Base-by-base conservation (phyloP, 73 alveolate species). In the Paramecium caudatum region DNA sequence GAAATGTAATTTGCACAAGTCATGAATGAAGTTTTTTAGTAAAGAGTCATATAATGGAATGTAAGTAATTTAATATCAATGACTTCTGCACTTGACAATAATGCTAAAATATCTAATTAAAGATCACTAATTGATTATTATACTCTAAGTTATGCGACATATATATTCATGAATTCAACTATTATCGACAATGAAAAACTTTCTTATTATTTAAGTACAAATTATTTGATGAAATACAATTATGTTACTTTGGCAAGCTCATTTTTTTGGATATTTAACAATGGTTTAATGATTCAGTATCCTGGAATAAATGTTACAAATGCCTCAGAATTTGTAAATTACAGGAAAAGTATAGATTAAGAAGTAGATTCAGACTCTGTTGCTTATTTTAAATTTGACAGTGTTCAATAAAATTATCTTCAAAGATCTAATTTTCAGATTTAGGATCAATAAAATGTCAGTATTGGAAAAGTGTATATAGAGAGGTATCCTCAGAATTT, bases 281-380 rank as follows among this genome's bases (percentile, higher is more conserved):
- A 74, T 41, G 88, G 88, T 12, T 45, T 74, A 21, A 74, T 74
- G 88, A 30, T 74, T 0, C 10, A 74, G 43, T 74, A 74, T 19
- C 88, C 88, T 7, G 88, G 88, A 12, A 45, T 74, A 10, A 74
- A 74, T 74, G 88, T 74, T 9, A 74, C 88, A 74, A 68, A 74
- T 74, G 23, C 43, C 19, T 3, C 36, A 39, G 3, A 74, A 45
- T 74, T 74, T 39, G 43, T 16, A 21, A 9, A 74, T 9, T 74
- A 74, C 19, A 74, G 88, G 45, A 74, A 43, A 74, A 41, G 16
- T 16, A 74, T 74, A 1, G 88, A 74, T 74, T 12, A 19, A n/a
- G 4, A 74, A 74, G 46, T 39, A 41, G 21, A 30, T 5, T 55
- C 45, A 74, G 68, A 27, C 16, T 74, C 55, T 37, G 41, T 21